phyloP scores from a whole-genome alignment of 2,329 filamentous ascomycete species.

The Penicillium janthinellum region DNA sequence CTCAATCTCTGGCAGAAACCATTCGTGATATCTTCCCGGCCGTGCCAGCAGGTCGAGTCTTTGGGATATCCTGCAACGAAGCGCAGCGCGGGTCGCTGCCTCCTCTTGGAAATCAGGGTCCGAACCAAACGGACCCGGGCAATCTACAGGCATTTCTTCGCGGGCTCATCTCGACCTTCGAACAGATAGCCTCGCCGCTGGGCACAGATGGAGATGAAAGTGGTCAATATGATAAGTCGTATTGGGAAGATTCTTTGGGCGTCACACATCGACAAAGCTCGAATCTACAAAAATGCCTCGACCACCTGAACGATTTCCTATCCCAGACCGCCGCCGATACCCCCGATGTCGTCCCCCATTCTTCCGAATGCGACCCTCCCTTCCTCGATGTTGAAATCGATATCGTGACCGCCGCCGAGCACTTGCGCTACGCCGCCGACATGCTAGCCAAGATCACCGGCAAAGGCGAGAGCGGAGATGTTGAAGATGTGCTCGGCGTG shows the following conservation, averaged over 20 bases:
- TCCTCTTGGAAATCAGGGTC: background rate
- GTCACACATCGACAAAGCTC: slow-evolving; percentile 88
- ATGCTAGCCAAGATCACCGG: slow-evolving; percentile 87
- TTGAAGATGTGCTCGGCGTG: slow-evolving; percentile 93
- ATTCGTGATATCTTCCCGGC: slow-evolving; percentile 47
- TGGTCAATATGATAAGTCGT: slow-evolving; percentile 58
- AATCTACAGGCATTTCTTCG: slow-evolving; percentile 70
- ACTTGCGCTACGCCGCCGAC: slow-evolving; percentile 77
- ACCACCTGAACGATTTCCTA: slow-evolving; percentile 73
- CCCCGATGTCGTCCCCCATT: slow-evolving; percentile 9
- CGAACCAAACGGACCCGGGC: slow-evolving; percentile 55
- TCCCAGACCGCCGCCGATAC: slow-evolving; percentile 49
- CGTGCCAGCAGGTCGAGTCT: slow-evolving; percentile 51
- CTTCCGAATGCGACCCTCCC: slow-evolving; percentile 9
- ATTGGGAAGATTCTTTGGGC: slow-evolving; percentile 81
- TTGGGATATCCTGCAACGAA: slow-evolving; percentile 73
- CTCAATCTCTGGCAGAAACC: slow-evolving; percentile 36
- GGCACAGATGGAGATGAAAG: slow-evolving; percentile 37
- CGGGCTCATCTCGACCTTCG: slow-evolving; percentile 68
- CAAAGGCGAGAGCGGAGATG: slow-evolving; percentile 78
- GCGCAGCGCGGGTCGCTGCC: slow-evolving; percentile 41
- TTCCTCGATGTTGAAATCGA: slow-evolving; percentile 57
- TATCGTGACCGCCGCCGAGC: slow-evolving; percentile 86
- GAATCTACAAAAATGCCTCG: slow-evolving; percentile 72
- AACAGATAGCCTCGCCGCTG: slow-evolving; percentile 44